Conservation (phyloP, 129 eudicot species). For the Artemisia tridentata region DNA sequence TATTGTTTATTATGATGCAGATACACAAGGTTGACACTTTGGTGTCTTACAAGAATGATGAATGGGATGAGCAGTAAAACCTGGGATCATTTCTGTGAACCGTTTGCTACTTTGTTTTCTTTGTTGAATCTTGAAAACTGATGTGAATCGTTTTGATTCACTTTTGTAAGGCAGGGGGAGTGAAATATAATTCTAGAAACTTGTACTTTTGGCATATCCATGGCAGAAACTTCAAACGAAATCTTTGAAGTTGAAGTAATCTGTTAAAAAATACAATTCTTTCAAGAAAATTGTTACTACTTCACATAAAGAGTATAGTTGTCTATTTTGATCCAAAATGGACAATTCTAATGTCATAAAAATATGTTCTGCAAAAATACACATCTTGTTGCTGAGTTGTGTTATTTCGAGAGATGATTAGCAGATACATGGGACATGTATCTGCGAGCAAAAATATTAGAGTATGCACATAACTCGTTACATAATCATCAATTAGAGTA, state of each 20-base stretch:
- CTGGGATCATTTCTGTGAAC: too few species aligned
- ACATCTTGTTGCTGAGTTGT: too few species aligned
- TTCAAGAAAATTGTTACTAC: background rate
- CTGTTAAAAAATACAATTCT: background rate
- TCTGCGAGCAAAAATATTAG: too few species aligned
- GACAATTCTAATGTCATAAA: too few species aligned
- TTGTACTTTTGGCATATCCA: background rate
- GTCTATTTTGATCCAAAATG: background rate
- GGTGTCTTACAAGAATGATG: slow-evolving; percentile 94
- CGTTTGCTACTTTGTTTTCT: slow-evolving; percentile 11
- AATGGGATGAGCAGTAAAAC: slow-evolving; percentile 77
- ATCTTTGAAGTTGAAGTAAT: slow-evolving; percentile 9
- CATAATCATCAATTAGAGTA: slow-evolving; percentile 7
- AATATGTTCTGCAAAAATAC: too few species aligned
- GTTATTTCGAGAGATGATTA: too few species aligned
- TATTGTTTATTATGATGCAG: slow-evolving; percentile 40
- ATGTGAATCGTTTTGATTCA: slow-evolving; percentile 75
- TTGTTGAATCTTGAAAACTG: slow-evolving; percentile 16
- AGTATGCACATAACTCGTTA: background rate
- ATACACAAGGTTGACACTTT: slow-evolving; percentile 97
- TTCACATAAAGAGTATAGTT: background rate
- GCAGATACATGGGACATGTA: too few species aligned
- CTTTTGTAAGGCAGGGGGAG: slow-evolving; percentile 26
- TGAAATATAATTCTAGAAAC: slow-evolving; percentile 19
- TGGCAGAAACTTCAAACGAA: background rate